Base-by-base conservation (phyloP, 202 grass and related monocot species). In the Digitaria exilis region DNA sequence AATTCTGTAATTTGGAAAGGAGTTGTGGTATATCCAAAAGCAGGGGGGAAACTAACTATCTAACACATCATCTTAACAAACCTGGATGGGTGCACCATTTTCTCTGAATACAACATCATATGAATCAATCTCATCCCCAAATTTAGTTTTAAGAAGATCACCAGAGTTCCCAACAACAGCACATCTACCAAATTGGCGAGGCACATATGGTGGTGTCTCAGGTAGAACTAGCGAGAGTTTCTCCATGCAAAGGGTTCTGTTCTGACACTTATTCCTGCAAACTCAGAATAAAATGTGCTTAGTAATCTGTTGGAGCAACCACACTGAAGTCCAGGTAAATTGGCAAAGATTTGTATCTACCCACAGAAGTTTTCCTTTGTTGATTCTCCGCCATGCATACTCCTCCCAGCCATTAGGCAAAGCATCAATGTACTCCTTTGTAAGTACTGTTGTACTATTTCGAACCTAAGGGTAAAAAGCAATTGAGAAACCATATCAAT, bases 81-180 rank as follows among this genome's bases (percentile, higher is more conserved):
- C 96, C 96, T 99, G 84, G 28, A 89, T 87, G 61, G 89, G 96
- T 49, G 91, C 91, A 29, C 96, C 93, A 73, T 99, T 99, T 96
- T 99, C 96, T 89, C 93, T 87, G 37, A 99, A 72, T 45, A 99
- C 89, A 12, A 80, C 96, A 92, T 99, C 91, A 84, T 87, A 96
- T 69, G 86, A 86, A 87, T 99, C 96, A 72, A 99, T 99, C 70
- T 99, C 93, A 86, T 98, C 91, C 49, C 96, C 96, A 90, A 96
- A 99, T 64, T 85, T 87, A 41, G 93, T 99, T 87, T 96, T 96
- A 32, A 99, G 87, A 96, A 99, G 96, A 79, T 99, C 96, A 22
- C 93, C 93, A 24, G 96, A 99, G 43, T 99, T 99, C 9, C 96
- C 96, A 30, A 96, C 92, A 32, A 99, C 96, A 80, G 91, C 96